Percentiles rank a stretch among this genome's conserved stretches.
phyloP scores from a whole-genome alignment of 2,329 filamentous ascomycete genomes.

The Neospermospora avenae region DNA sequence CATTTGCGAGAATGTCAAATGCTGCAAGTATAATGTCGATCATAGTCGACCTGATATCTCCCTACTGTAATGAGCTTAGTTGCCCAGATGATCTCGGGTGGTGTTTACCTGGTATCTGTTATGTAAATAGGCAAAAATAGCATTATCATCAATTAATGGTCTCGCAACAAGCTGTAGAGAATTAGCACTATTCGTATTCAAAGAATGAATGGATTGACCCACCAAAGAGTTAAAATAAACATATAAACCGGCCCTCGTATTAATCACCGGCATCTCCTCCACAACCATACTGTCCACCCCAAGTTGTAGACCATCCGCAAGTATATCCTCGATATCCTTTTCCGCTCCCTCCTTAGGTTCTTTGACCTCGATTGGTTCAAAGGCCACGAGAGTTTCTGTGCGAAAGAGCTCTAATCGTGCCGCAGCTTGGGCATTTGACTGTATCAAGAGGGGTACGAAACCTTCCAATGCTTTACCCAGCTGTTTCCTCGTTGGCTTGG shows the following conservation, averaged over 20 bases:
- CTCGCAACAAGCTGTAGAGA: slow-evolving; percentile 68
- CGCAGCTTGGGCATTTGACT: slow-evolving; percentile 50
- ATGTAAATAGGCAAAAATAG: slow-evolving; percentile 75
- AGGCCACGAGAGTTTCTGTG: slow-evolving; percentile 50
- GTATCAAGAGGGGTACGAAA: slow-evolving; percentile 56
- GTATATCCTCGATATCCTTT: slow-evolving; percentile 53
- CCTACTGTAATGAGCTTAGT: slow-evolving; percentile 45
- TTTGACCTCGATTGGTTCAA: slow-evolving; percentile 51
- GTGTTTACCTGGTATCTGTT: slow-evolving; percentile 73
- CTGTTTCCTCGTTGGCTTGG: slow-evolving; percentile 52
- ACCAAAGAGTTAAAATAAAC: slow-evolving; percentile 81
- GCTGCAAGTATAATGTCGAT: slow-evolving; percentile 83
- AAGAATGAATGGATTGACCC: slow-evolving; percentile 33
- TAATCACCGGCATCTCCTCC: slow-evolving; percentile 66
- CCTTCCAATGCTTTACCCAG: slow-evolving; percentile 43
- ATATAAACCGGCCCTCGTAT: slow-evolving; percentile 79
- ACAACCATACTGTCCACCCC: slow-evolving; percentile 41
- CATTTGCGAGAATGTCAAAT: slow-evolving; percentile 87
- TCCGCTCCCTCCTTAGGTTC: slow-evolving; percentile 46
- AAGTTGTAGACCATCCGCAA: slow-evolving; percentile 55
- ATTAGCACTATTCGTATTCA: slow-evolving; percentile 28
- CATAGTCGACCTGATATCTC: slow-evolving; percentile 72
- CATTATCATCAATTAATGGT: slow-evolving; percentile 77
- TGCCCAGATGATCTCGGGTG: not conserved
- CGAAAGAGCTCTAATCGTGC: slow-evolving; percentile 54